Conservation (phyloP, 306 rosid species). For the Luffa aegyptiaca region DNA sequence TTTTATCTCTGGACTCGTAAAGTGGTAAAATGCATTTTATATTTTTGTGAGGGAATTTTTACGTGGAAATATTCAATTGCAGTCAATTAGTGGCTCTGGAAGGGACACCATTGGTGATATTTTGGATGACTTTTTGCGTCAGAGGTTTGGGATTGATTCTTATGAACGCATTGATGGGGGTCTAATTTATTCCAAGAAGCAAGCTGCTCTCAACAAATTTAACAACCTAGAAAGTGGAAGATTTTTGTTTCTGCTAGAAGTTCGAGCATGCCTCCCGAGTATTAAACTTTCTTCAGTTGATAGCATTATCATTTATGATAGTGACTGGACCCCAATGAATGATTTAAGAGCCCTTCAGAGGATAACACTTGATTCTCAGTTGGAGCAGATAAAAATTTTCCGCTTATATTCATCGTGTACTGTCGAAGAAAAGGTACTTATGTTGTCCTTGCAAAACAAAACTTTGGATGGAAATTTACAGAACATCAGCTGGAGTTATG, state of each 20-base stretch:
- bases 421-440: constrained; percentile 67
- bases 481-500: constrained; percentile 28
- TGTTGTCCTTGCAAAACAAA: constrained; percentile 64
- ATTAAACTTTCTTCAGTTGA: constrained; percentile 67
- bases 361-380: constrained; percentile 54
- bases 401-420: constrained; percentile 77
- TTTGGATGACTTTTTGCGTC: constrained; percentile 70
- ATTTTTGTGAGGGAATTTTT: not conserved
- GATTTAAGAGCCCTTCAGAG: constrained; percentile 76
- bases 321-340: constrained; percentile 79
- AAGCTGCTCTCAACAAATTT: constrained; percentile 46
- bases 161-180: constrained; percentile 59
- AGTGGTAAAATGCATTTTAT: not conserved
- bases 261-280: constrained; percentile 57
- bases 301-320: constrained; percentile 57
- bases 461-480: constrained; percentile 33
- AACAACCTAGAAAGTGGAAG: constrained; percentile 56
- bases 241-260: constrained; percentile 71
- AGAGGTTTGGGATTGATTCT: constrained; percentile 56
- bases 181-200: constrained; percentile 37
- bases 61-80: constrained; percentile 21
- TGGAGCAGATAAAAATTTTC: constrained; percentile 52
- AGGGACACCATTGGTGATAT: constrained; percentile 50
- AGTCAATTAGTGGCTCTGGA: constrained; percentile 59
- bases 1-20: not conserved